Base-by-base conservation (phyloP, 2,329 filamentous ascomycete species). In the Lecanosticta acicola region DNA sequence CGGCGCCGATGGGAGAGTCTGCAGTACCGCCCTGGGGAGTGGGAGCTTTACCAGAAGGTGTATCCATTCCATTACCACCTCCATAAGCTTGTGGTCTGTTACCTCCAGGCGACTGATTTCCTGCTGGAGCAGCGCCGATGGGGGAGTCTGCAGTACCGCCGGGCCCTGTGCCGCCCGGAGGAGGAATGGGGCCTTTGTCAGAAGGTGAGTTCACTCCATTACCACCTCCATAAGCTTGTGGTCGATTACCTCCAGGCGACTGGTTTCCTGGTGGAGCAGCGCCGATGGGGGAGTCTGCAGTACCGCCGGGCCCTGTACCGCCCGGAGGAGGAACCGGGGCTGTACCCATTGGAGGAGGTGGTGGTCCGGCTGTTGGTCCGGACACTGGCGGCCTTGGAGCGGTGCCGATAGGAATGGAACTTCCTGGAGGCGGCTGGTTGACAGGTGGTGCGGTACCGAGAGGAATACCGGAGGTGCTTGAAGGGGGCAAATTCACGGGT, bases 61-160 rank as follows among this genome's bases (percentile, higher is more conserved):
- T n/a, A n/a, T n/a, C n/a, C n/a, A n/a, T n/a, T n/a, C n/a, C n/a
- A n/a, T n/a, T n/a, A n/a, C n/a, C n/a, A 11, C 24, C 24, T 5
- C 24, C 24, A 11, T 16, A 37, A 4, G 35, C 11, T 7, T n/a
- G 19, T 5, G 35, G 32, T 19, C 14, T 19, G 32, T 40, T 40
- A 33, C 39, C 39, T 13, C 39, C 34, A 3, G 45, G 39, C 16
- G 45, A 11, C 5, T 11, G 7, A 11, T 11, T 29, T 29, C 24
- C 24, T 5, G 11, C 24, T 24, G 48, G 13, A 13, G 35, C 21
- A n/a, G 37, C 39, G 9, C 21, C 43, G 10, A 38, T 40, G 3
- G 48, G 48, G 14, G 36, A 37, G 32, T 19, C 45, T 39, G 41
- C 41, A 24, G 48, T 51, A 16, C 41, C n/a, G n/a, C n/a, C n/a